Percentiles rank a stretch among this genome's conserved stretches.
These are phyloP conservation scores for Stachybotrys chartarum DNA, from an alignment of 2,329 filamentous ascomycete species.

Conservation along the genomic window DNA sequence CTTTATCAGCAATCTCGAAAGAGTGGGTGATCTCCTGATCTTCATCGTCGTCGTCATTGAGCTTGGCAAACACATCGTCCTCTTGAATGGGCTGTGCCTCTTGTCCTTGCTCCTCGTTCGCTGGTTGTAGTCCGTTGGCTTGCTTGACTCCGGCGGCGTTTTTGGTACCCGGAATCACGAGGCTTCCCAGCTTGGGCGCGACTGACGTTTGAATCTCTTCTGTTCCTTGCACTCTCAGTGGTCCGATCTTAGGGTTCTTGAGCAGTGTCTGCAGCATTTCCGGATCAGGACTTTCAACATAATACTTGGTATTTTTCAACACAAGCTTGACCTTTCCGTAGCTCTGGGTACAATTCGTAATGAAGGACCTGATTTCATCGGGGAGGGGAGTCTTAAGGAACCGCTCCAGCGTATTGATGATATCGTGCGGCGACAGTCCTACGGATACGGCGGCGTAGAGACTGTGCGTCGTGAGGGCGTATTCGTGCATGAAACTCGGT, in stretches of 20 bases:
- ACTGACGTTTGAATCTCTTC: constrained; percentile 70
- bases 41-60: constrained; percentile 82
- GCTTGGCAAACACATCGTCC: constrained; percentile 62
- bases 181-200: constrained; percentile 76
- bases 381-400: constrained; percentile 86
- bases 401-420: constrained; percentile 79
- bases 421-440: constrained; percentile 82
- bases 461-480: constrained; percentile 83
- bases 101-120: constrained; percentile 29
- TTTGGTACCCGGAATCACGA: constrained; percentile 92
- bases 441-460: constrained; percentile 94
- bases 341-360: constrained; percentile 71
- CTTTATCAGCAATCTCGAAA: constrained; percentile 79
- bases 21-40: constrained; percentile 83
- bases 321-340: constrained; percentile 96
- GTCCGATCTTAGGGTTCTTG: constrained; percentile 74
- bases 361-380: constrained; percentile 72
- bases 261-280: constrained; percentile 81
- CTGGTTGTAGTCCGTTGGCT: constrained; percentile 36
- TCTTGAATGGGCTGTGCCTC: constrained; percentile 47
- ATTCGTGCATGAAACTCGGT: constrained; percentile 88
- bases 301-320: constrained; percentile 89
- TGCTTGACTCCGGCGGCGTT: constrained; percentile 85
- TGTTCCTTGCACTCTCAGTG: constrained; percentile 65
- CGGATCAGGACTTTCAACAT: constrained; percentile 85